Evolutionary conservation across 495 filamentous ascomycete species (phyloP), one percentile per base, ranked within the genome.

Genomic region (Astrothelium subdiscretum): DNA sequence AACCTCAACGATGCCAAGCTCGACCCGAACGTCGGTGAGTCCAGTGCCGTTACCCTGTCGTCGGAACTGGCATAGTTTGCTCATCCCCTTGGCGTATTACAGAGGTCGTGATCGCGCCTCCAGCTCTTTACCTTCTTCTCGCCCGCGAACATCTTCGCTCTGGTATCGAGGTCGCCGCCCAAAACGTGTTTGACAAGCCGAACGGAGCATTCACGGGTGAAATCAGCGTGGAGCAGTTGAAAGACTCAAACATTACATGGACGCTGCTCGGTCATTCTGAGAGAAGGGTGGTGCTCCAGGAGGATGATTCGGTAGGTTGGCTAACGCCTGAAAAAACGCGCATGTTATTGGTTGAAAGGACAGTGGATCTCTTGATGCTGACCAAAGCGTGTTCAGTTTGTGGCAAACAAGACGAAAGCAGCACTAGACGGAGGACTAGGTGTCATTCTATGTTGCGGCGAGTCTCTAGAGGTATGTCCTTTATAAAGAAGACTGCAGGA

Each of bases 161-260:
- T 57, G 83, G 83, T 62, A 81, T 97, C 70, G 83, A 87, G 66
- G 88, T 97, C 60, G 87, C 88, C 51, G 85, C 94, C 52, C 94
- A 98, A 81, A 97, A 98, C 71, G 89, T 97, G 75, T 97, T 83
- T 77, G 87, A 97, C 81, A 92, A 91, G 80, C 89, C 90, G 72
- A 92, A 95, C 74, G 94, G 95, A 68, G 94, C 95, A 63, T 97
- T 89, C 82, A 98, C 94, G 29, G 94, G 95, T 70, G 94, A 97
- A 77, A 95, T 98, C 79, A 87, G 83, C 67, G 91, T 91, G 63
- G 78, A 85, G 64, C 95, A 98, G 77, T 83, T 98, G 69, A 86
- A 86, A 73, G 94, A 97, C 75, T 82, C 80, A 76, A 83, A 83
- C 68, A 87, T 98, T 71, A 81, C 85, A 71, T 97, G 94, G 94